Percentiles rank a stretch among this genome's conserved stretches.
These are phyloP conservation scores for Gracilaria caudata DNA, from an alignment of 23 red algal species.

Conservation along the genomic window DNA sequence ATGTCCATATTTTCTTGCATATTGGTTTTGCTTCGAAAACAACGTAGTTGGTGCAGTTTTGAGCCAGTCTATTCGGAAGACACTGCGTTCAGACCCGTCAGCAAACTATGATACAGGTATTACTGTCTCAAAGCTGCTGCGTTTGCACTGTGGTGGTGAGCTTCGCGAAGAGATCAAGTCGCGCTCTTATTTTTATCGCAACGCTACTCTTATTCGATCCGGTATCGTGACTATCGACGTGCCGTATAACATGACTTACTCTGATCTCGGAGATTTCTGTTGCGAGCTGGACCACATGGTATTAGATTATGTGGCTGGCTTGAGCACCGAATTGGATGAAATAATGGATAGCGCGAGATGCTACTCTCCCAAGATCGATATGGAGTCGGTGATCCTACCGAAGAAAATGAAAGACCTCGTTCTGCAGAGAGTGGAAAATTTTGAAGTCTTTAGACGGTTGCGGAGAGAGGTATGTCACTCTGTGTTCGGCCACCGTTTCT, in stretches of 20 bases:
- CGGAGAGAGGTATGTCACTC: conserved; percentile 50
- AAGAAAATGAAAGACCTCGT: conserved; percentile 68
- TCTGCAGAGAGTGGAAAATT: conserved; percentile 60
- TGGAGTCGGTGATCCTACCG: conserved; percentile 69
- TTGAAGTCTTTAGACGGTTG: conserved; percentile 66
- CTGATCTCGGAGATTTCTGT: conserved; percentile 70
- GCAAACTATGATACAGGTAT: conserved; percentile 65
- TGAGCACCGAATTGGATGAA: conserved; percentile 64
- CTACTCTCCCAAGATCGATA: conserved; percentile 72
- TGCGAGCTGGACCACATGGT: conserved; percentile 82
- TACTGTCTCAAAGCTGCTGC: conserved; percentile 62
- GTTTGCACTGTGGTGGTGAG: conserved; percentile 67
- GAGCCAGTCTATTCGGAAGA: conserved; percentile 70
- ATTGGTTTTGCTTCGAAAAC: background rate
- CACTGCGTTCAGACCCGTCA: conserved; percentile 60
- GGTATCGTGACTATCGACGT: conserved; percentile 72
- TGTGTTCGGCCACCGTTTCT: background rate
- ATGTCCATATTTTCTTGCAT: background rate
- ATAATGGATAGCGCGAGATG: conserved; percentile 74
- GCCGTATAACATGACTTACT: conserved; percentile 71
- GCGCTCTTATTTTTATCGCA: conserved; percentile 60
- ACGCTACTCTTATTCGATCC: conserved; percentile 59
- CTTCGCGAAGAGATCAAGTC: conserved; percentile 69
- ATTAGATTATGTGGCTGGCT: conserved; percentile 70
- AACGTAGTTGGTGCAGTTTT: conserved; percentile 52